These are phyloP conservation scores for Solioccasus polychromus DNA, from an alignment of 768 basidiomycete species.

Conservation along the genomic window DNA sequence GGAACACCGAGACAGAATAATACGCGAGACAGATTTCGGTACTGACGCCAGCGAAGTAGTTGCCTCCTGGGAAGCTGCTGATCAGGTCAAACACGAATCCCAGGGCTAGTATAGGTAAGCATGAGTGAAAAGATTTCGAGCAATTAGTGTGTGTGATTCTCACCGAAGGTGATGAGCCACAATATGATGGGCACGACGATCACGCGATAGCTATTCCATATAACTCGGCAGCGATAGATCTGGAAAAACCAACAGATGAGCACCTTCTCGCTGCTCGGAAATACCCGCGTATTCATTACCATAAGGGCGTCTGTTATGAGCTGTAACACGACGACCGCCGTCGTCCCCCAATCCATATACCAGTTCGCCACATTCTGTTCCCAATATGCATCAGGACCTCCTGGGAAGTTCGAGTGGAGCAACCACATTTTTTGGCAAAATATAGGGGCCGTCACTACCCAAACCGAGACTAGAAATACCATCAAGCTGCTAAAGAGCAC, in stretches of 20 bases:
- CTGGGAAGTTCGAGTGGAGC: constrained; percentile 28
- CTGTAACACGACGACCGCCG: constrained; percentile 27
- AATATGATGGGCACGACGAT: constrained; percentile 17
- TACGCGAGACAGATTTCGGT: constrained; percentile 17
- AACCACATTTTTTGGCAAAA: constrained; percentile 38
- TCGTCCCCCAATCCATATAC: constrained; percentile 28
- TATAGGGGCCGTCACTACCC: constrained; percentile 15
- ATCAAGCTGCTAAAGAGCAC: constrained; percentile 24
- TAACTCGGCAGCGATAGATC: constrained; percentile 39
- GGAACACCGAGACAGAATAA: constrained; percentile 10
- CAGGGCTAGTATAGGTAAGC: constrained; percentile 9
- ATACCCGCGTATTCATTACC: constrained; percentile 1
- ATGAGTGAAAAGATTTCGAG: background rate
- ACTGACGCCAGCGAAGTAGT: constrained; percentile 16
- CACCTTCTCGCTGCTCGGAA: background rate
- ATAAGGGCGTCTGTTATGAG: constrained; percentile 35
- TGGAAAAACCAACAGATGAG: constrained; percentile 19
- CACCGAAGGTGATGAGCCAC: constrained; percentile 24
- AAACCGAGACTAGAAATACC: constrained; percentile 30
- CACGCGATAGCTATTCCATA: constrained; percentile 27
- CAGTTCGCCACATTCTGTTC: constrained; percentile 21
- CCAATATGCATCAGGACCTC: constrained; percentile 35
- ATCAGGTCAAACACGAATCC: constrained; percentile 12
- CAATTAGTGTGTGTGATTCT: background rate
- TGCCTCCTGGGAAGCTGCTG: constrained; percentile 12